These are phyloP conservation scores for Nakazawaea ishiwadae DNA, from an alignment of 805 yeast species.

Conservation along the genomic window DNA sequence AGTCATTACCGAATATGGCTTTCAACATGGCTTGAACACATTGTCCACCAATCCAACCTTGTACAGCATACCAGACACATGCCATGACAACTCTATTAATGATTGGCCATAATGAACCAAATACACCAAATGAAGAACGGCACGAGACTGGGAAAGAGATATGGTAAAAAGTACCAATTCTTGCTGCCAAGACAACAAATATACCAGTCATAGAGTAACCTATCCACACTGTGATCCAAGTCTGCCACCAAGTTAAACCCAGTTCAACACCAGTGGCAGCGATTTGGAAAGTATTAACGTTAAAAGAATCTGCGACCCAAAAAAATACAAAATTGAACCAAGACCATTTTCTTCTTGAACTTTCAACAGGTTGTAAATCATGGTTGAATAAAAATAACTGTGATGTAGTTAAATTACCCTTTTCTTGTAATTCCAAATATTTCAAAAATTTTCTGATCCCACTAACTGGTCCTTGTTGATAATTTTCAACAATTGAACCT, in stretches of 20 bases:
- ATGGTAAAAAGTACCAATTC: slow-evolving; percentile 79
- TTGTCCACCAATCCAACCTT: slow-evolving; percentile 79
- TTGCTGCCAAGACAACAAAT: slow-evolving; percentile 66
- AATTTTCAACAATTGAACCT: background rate
- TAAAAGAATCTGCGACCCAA: slow-evolving; percentile 89
- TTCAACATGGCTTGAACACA: slow-evolving; percentile 75
- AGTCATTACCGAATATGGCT: slow-evolving; percentile 67
- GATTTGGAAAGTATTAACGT: slow-evolving; percentile 87
- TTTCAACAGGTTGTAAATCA: slow-evolving; percentile 79
- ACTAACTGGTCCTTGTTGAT: background rate
- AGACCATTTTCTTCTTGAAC: slow-evolving; percentile 71
- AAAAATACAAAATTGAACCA: slow-evolving; percentile 78
- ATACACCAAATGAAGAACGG: slow-evolving; percentile 81
- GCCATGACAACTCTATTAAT: slow-evolving; percentile 69
- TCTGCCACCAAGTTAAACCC: slow-evolving; percentile 87
- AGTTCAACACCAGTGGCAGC: slow-evolving; percentile 79
- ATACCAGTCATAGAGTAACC: slow-evolving; percentile 71
- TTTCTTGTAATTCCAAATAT: slow-evolving; percentile 24
- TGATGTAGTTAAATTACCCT: slow-evolving; percentile 41
- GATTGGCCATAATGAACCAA: slow-evolving; percentile 86
- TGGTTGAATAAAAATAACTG: slow-evolving; percentile 68
- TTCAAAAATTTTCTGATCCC: slow-evolving; percentile 1
- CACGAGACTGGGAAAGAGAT: slow-evolving; percentile 80
- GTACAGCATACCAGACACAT: slow-evolving; percentile 85
- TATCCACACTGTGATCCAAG: slow-evolving; percentile 85